A percentile compares a stretch with the other conserved stretches of the same genome.
phyloP scores from a whole-genome alignment of 1,284 basidiomycete genomes.

The Cutaneotrichosporon sp. region DNA sequence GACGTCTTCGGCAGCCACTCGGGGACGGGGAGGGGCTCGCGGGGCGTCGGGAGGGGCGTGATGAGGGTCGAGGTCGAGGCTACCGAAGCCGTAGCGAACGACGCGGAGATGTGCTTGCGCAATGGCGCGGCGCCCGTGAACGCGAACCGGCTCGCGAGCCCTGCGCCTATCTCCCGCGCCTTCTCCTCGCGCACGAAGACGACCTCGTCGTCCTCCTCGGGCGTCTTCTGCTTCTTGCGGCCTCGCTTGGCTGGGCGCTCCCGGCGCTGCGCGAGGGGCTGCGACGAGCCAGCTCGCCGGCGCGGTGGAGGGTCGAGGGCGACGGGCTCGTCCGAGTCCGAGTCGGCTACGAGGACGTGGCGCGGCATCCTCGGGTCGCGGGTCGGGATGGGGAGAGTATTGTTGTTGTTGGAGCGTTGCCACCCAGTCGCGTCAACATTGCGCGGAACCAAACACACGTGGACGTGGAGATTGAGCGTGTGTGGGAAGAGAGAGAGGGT shows the following conservation, averaged over 20 bases:
- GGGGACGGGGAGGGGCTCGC: slow-evolving; percentile 27
- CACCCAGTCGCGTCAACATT: slow-evolving; percentile 7
- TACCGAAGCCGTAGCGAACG: slow-evolving; percentile 26
- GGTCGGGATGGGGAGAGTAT: not conserved
- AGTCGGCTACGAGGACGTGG: slow-evolving; percentile 9
- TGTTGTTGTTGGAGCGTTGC: not conserved
- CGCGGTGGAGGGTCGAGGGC: slow-evolving; percentile 16
- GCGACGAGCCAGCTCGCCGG: not conserved
- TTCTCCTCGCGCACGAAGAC: slow-evolving; percentile 20
- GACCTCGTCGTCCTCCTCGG: slow-evolving; percentile 24
- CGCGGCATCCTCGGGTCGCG: not conserved
- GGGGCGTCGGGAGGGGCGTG: not conserved
- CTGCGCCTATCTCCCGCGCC: no score
- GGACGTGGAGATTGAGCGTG: not conserved
- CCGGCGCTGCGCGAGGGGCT: not conserved
- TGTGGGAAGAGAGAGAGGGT: no score
- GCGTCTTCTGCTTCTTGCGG: slow-evolving; percentile 5
- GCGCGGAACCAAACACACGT: slow-evolving; percentile 8
- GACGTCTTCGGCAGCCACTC: slow-evolving; percentile 40
- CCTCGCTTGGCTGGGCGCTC: not conserved
- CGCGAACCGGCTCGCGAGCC: slow-evolving; percentile 15
- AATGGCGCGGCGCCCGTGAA: slow-evolving; percentile 14
- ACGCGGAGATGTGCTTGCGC: slow-evolving; percentile 24
- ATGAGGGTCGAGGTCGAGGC: slow-evolving; percentile 1
- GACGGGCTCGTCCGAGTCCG: slow-evolving; percentile 29